phyloP scores from a whole-genome alignment of 306 rosid species.

The Prunus padus region DNA sequence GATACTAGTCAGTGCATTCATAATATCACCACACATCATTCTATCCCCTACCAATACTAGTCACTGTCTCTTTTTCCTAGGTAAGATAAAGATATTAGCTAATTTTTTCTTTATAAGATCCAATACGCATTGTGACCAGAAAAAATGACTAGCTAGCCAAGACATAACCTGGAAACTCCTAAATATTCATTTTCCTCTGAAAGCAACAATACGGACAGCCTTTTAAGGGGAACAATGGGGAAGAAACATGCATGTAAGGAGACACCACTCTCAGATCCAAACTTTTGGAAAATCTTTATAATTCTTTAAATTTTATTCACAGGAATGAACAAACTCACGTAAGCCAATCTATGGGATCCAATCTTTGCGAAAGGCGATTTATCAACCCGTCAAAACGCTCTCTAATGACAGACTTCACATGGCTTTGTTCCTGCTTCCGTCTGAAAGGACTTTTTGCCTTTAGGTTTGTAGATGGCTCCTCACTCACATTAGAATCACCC shows the following conservation, averaged over 20 bases:
- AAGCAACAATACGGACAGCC: neutral
- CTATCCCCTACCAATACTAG: neutral
- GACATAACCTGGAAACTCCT: neutral
- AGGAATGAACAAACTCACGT: constrained; percentile 58
- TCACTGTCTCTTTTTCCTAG: neutral
- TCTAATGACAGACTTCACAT: constrained; percentile 53
- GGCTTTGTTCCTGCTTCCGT: constrained; percentile 71
- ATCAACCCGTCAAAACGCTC: constrained; percentile 66
- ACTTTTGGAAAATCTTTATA: neutral
- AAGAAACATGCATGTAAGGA: neutral
- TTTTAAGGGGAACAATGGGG: neutral
- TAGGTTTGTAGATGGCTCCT: constrained; percentile 42
- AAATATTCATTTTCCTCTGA: neutral
- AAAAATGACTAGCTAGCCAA: neutral
- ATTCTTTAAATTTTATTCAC: neutral
- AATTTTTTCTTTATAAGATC: neutral
- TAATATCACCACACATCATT: neutral
- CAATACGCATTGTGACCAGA: neutral
- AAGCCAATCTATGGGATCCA: constrained; percentile 99
- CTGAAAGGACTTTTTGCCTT: constrained; percentile 53
- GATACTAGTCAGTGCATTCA: neutral
- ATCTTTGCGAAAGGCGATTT: constrained; percentile 65
- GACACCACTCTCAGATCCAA: neutral
- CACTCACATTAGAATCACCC: constrained; percentile 54
- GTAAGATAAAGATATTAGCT: neutral